Percentiles rank a stretch among this genome's conserved stretches.
These are phyloP conservation scores for Pluteus cervinus DNA, from an alignment of 768 basidiomycete species.

Conservation along the genomic window DNA sequence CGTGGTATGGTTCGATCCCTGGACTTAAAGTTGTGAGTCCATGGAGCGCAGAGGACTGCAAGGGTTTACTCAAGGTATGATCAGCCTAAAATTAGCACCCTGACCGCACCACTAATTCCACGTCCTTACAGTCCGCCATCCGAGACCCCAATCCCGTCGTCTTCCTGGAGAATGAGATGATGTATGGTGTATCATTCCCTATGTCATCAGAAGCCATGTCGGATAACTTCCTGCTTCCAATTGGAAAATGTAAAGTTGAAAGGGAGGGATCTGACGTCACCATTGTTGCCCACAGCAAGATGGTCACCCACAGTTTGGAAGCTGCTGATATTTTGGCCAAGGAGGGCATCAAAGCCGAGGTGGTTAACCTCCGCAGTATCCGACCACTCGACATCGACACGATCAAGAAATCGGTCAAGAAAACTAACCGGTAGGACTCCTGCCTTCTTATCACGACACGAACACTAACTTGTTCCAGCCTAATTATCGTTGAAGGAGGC, in stretches of 20 bases:
- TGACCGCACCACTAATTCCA: background rate
- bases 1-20: constrained; percentile 91
- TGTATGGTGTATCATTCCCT: constrained; percentile 97
- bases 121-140: constrained; percentile 68
- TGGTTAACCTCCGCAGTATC: constrained; percentile 94
- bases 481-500: constrained; percentile 94
- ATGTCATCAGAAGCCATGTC: constrained; percentile 94
- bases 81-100: constrained; percentile 3
- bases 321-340: constrained; percentile 91
- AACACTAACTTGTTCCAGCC: constrained; percentile 33
- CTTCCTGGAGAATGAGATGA: constrained; percentile 98
- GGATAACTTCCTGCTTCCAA: constrained; percentile 90
- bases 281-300: constrained; percentile 96
- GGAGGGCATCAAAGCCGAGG: constrained; percentile 96
- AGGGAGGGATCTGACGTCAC: constrained; percentile 90
- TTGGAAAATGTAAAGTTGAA: constrained; percentile 97
- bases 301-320: constrained; percentile 93
- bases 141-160: constrained; percentile 98
- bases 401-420: constrained; percentile 95
- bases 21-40: constrained; percentile 98
- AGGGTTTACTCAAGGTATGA: constrained; percentile 88
- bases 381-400: constrained; percentile 97
- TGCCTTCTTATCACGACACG: background rate
- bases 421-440: constrained; percentile 93
- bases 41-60: constrained; percentile 99